Conservation (phyloP, 2,329 filamentous ascomycete species). For the Trichophyton verrucosum region DNA sequence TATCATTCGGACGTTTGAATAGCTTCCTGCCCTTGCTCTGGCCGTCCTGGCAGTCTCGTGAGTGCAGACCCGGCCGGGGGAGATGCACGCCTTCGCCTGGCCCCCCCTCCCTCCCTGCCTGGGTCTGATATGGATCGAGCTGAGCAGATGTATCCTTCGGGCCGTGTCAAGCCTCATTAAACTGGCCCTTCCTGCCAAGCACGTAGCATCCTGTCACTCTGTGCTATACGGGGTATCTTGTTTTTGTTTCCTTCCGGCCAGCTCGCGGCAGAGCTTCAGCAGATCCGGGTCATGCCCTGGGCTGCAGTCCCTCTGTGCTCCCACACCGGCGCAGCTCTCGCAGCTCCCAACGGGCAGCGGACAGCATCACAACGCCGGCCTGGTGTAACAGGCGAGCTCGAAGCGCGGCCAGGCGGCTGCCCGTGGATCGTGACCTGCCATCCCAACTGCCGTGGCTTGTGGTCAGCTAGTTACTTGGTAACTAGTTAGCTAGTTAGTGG, state of each 20-base stretch:
- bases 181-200: neutral
- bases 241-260: neutral
- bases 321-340: neutral
- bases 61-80: neutral
- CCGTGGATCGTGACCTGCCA: neutral
- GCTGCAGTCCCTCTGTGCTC: neutral
- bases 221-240: neutral
- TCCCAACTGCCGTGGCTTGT: neutral
- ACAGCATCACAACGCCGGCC: neutral
- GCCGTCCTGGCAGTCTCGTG: neutral
- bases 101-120: too few species aligned
- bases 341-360: too few species aligned
- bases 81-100: neutral
- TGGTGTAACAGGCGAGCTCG: neutral
- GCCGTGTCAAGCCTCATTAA: neutral
- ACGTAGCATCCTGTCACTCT: neutral
- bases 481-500: neutral
- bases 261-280: neutral
- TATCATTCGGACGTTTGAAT: neutral
- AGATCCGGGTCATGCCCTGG: constrained; percentile 1
- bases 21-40: neutral
- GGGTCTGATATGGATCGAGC: too few species aligned
- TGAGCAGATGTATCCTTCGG: neutral
- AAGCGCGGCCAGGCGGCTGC: too few species aligned
- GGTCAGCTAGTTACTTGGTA: neutral